Conservation (phyloP, 208 protist genomes). For the Trypanosoma boissoni region DNA sequence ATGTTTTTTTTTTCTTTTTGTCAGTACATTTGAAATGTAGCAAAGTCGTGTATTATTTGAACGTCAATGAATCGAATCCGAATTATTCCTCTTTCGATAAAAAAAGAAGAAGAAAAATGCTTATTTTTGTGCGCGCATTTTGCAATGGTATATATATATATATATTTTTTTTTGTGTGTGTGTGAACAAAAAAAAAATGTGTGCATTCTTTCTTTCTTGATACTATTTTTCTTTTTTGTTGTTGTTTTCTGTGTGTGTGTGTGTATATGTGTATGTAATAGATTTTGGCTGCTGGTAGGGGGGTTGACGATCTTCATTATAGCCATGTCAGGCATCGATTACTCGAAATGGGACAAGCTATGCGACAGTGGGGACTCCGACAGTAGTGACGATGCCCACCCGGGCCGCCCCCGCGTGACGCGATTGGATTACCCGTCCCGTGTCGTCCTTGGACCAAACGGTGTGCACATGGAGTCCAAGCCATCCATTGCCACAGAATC, state of each 20-base stretch:
- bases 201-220: slow-evolving; percentile 1
- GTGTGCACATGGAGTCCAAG: slow-evolving; percentile 35
- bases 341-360: slow-evolving; percentile 82
- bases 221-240: neutral
- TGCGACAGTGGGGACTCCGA: slow-evolving; percentile 30
- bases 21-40: too few relatives aligned
- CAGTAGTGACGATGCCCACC: neutral
- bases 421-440: slow-evolving; percentile 58
- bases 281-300: too few relatives aligned
- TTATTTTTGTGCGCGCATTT: neutral
- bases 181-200: neutral
- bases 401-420: slow-evolving; percentile 32
- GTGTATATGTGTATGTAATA: neutral
- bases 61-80: neutral
- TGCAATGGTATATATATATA: slow-evolving; percentile 1
- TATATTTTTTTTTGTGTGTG: slow-evolving; percentile 1
- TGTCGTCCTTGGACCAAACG: slow-evolving; percentile 57
- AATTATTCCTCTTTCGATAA: slow-evolving; percentile 2
- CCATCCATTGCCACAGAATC: slow-evolving; percentile 37
- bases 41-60: too few relatives aligned
- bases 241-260: neutral
- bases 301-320: too few relatives aligned
- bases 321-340: slow-evolving; percentile 76
- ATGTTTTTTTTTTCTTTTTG: too few relatives aligned
- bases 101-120: neutral